Evolutionary conservation across 345 rosid species (phyloP), one percentile per base, ranked within the genome.

Genomic region (Acer saccharum): DNA sequence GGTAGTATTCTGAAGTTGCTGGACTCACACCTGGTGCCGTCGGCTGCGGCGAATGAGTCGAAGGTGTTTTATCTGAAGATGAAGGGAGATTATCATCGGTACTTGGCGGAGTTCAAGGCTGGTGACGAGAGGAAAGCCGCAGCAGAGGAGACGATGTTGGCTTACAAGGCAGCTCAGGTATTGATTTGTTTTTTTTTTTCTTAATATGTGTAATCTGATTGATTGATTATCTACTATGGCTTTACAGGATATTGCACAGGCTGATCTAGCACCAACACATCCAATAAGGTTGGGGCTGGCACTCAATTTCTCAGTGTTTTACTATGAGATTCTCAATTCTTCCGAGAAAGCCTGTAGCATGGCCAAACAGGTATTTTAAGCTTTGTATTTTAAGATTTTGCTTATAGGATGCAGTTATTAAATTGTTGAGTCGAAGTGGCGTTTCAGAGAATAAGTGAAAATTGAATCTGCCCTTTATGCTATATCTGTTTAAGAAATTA

Each of bases 321-420:
- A 84, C 72, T 81, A 84, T 77, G 87, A 84, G 77, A 84, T 84
- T 67, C 85, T 81, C 76, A 84, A 84, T 74, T 77, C 82, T 39
- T 75, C 84, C n/a, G 84, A 84, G 23, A 77, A 71, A 44, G 87
- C 87, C 68, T 84, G 87, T 62, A 77, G 48, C 63, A 68, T 84
- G 68, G 87, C 82, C 1, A 78, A 84, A 29, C 77, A 81, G 82
- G 87, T 79, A 35, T 35, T 35, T 32, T 32, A 32, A 32, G 39
- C 39, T 43, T 8, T 43, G 46, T 43, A 6, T 43, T 43, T 43
- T 43, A 43, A 43, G 46, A 35, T 35, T 43, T 7, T 43, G 10
- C 46, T 43, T 43, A 8, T 43, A 43, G 11, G 46, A 9, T 43
- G 11, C 46, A 43, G 46, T 43, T 43, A 43, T 43, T 43, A 43